Conservation (phyloP, 345 rosid genomes). For the Eucalyptus guilfoylei region DNA sequence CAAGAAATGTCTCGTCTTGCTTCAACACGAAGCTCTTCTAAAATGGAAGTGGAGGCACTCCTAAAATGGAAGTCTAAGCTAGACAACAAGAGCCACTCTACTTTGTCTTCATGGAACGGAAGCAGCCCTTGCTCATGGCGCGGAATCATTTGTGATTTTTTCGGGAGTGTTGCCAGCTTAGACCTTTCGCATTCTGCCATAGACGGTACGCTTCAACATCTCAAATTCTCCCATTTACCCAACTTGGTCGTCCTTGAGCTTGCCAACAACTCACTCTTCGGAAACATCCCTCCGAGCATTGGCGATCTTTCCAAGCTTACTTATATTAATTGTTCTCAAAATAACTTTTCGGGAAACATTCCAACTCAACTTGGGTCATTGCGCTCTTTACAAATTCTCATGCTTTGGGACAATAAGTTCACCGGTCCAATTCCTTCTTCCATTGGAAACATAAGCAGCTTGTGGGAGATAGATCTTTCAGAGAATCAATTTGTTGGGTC, state of each 20-base stretch:
- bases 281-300: background rate
- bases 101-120: background rate
- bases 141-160: background rate
- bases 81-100: background rate
- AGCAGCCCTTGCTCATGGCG: background rate
- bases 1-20: background rate
- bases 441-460: background rate
- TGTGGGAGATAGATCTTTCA: accelerated
- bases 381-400: background rate
- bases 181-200: background rate
- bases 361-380: background rate
- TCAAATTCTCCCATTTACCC: background rate
- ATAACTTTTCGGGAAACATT: background rate
- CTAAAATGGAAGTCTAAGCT: background rate
- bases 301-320: background rate
- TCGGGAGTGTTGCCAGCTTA: background rate
- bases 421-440: background rate
- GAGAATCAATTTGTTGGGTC: accelerated
- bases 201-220: background rate
- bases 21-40: background rate
- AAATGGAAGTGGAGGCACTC: background rate
- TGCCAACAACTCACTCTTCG: background rate
- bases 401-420: accelerated
- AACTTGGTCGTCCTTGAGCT: background rate
- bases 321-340: accelerated